These are phyloP conservation scores for Cordyceps tenuipes DNA, from an alignment of 2,329 filamentous ascomycete species.

Conservation along the genomic window DNA sequence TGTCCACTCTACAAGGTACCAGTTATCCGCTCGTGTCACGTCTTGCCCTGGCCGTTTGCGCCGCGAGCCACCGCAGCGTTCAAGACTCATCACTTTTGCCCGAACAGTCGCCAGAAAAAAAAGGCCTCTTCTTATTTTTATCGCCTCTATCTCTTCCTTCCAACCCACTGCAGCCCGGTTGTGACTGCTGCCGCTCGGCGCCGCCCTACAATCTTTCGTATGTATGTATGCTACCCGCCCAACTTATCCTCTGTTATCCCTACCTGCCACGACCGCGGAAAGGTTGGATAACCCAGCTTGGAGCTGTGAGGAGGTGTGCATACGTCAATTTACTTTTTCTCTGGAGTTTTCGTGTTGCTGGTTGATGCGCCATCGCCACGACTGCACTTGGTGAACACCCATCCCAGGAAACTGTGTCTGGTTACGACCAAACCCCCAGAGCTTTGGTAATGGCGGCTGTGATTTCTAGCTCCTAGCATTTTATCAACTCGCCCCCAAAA, in stretches of 20 bases:
- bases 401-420: conserved; percentile 1
- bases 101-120: background rate
- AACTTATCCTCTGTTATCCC: background rate
- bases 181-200: background rate
- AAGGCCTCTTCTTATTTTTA: background rate
- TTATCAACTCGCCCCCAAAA: too few relatives aligned
- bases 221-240: background rate
- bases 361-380: background rate
- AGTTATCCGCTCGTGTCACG: conserved; percentile 9
- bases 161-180: background rate
- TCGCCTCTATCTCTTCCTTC: background rate
- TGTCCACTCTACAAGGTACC: background rate
- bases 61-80: background rate
- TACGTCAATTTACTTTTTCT: background rate
- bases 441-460: background rate
- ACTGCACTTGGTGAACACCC: background rate
- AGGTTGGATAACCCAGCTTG: background rate
- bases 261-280: background rate
- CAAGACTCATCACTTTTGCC: background rate
- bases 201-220: background rate
- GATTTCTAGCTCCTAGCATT: background rate
- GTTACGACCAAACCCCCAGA: background rate
- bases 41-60: conserved; percentile 1
- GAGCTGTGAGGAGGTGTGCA: background rate
- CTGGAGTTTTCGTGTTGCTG: background rate